Conservation (phyloP, 2,329 filamentous ascomycete species). For the Pestalotiopsis sp. region DNA sequence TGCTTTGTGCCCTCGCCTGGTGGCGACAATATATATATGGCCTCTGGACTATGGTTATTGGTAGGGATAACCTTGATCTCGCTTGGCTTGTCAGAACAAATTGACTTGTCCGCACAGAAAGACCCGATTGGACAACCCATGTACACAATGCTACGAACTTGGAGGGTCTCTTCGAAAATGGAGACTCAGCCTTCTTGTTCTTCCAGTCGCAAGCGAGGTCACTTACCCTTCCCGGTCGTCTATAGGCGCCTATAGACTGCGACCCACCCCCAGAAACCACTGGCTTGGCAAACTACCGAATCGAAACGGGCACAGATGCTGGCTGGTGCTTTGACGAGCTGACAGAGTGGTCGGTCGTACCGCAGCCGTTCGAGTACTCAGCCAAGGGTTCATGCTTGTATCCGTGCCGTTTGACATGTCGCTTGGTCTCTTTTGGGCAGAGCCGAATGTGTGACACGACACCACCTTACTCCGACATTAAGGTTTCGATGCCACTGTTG, state of each 20-base stretch:
- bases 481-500: constrained; percentile 3
- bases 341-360: not conserved
- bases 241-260: not conserved
- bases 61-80: not conserved
- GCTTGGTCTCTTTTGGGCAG: not conserved
- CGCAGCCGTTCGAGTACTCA: constrained; percentile 1
- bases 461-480: constrained; percentile 3
- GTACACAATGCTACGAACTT: not conserved
- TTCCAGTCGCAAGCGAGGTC: not conserved
- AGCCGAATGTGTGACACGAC: not conserved
- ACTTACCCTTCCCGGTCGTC: not conserved
- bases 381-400: constrained; percentile 7
- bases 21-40: not conserved
- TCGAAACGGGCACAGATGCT: constrained; percentile 4
- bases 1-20: too few relatives aligned
- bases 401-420: not conserved
- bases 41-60: not conserved
- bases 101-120: not conserved
- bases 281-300: not conserved
- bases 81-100: not conserved
- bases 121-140: not conserved
- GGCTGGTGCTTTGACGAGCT: constrained; percentile 1
- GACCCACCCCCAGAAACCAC: constrained; percentile 5
- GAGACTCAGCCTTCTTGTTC: not conserved
- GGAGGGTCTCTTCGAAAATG: not conserved